Evolutionary conservation across 352 stramenopile species (phyloP).

Genomic region (Phytophthora pseudosyringae): DNA sequence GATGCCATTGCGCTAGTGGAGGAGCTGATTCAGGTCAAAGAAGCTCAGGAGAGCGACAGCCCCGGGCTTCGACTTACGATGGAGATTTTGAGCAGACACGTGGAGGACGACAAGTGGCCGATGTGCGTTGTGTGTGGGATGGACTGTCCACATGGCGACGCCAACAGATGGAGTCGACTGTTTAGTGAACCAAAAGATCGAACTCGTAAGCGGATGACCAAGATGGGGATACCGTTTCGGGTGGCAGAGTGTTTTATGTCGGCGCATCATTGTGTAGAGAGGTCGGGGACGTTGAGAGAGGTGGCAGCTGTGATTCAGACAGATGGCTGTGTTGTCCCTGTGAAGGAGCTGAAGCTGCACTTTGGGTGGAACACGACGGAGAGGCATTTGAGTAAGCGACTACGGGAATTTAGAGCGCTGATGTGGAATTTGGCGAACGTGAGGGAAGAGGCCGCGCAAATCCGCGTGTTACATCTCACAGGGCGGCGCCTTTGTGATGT

Average conservation of each 20-base stretch:
- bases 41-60: constrained; percentile 15
- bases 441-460: background rate
- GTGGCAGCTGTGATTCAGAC: background rate
- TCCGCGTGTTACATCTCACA: constrained; percentile 11
- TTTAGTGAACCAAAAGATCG: background rate
- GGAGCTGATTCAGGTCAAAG: constrained; percentile 2
- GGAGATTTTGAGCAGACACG: constrained; percentile 15
- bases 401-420: constrained; percentile 15
- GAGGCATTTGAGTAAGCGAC: constrained; percentile 19
- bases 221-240: constrained; percentile 18
- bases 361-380: constrained; percentile 18
- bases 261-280: constrained; percentile 14
- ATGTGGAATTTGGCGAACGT: constrained; percentile 15
- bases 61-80: constrained; percentile 21
- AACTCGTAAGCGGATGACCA: constrained; percentile 10
- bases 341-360: constrained; percentile 19
- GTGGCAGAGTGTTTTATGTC: constrained; percentile 20
- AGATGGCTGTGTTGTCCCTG: background rate
- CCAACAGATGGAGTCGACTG: constrained; percentile 9
- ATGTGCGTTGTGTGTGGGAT: constrained; percentile 9
- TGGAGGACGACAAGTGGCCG: constrained; percentile 20
- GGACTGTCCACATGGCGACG: constrained; percentile 2
- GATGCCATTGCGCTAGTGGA: constrained; percentile 10
- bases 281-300: constrained; percentile 12
- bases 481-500: constrained; percentile 4